Evolutionary conservation across 139 green algal genomes (phyloP), one percentile per base, ranked within the genome.

Genomic region (Coelastrella sp.): DNA sequence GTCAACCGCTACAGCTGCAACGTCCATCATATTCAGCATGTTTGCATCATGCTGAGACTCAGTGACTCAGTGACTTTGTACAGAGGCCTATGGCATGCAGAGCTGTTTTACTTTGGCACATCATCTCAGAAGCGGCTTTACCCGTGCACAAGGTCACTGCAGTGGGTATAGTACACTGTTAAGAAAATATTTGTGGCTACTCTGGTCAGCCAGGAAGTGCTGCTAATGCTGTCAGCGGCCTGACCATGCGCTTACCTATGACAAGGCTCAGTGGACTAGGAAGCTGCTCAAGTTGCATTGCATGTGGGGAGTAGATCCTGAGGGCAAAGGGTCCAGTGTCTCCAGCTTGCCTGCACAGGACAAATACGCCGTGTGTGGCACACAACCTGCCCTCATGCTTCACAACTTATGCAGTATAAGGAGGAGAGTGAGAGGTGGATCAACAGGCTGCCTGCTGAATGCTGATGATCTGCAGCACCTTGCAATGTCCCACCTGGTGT

Each of bases 221-320:
- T 49, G 35, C 35, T 49, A 49, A 22, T n/a, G 27, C 25, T 59
- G 11, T 63, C 11, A 49, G 35, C 35, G 35, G 9, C 49, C 78
- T 35, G 78, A 14, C 8, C 35, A 83, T 83, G 75, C 59, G 78
- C 68, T 68, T 70, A 70, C 68, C 84, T 8, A 82, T 25, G 20
- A 70, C 73, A 8, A 89, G 85, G 56, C 70, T 73, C 11, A 76
- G 24, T 20, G 70, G 70, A 7, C 57, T 82, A 6, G 85, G 85
- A 20, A 89, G 73, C 70, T 83, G 85, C 85, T 89, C 85, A 22
- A 83, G 57, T 76, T 83, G 57, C 58, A 89, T 73, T 6, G 70
- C 56, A 74, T 58, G 15, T 17, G 73, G 57, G 15, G 24, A 14
- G 8, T 84, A 83, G 7, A 60, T n/a, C 6, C 85, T 58, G 57